Conservation (phyloP, 805 yeast genomes). For the Barnettozyma populi region DNA sequence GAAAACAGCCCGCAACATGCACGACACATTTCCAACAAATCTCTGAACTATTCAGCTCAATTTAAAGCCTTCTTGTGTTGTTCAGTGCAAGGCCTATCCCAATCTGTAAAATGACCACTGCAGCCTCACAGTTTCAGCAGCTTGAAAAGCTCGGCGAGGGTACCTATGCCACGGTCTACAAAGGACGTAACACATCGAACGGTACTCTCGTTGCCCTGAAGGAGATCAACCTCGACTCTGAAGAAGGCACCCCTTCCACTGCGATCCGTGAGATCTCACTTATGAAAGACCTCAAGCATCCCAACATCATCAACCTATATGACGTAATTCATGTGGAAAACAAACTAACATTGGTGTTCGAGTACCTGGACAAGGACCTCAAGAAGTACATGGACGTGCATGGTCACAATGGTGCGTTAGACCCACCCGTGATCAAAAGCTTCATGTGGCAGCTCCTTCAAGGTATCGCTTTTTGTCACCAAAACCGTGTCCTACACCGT, state of each 20-base stretch:
- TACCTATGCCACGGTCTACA: constrained; percentile 97
- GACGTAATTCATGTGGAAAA: constrained; percentile 97
- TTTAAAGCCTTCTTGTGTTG: background rate
- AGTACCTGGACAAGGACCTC: constrained; percentile 87
- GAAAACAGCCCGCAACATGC: background rate
- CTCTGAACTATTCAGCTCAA: background rate
- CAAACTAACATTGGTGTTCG: constrained; percentile 89
- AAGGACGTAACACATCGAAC: constrained; percentile 79
- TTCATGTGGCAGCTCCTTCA: constrained; percentile 91
- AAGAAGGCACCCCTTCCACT: constrained; percentile 96
- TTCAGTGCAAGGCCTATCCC: background rate
- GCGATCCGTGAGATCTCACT: constrained; percentile 95
- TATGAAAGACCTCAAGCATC: constrained; percentile 91
- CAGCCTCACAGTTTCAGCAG: constrained; percentile 25
- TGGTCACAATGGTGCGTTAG: constrained; percentile 83
- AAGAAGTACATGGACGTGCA: constrained; percentile 91
- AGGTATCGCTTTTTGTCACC: constrained; percentile 71
- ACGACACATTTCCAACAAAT: background rate
- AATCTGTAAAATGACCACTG: background rate
- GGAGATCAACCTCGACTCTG: constrained; percentile 91
- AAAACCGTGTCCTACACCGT: constrained; percentile 60
- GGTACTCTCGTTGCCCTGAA: constrained; percentile 91
- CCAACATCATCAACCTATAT: constrained; percentile 84
- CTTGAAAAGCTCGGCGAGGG: constrained; percentile 91
- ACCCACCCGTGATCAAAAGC: constrained; percentile 77